Evolutionary conservation across 2,329 filamentous ascomycete genomes (phyloP).

Genomic region (Claviceps humidiphila): DNA sequence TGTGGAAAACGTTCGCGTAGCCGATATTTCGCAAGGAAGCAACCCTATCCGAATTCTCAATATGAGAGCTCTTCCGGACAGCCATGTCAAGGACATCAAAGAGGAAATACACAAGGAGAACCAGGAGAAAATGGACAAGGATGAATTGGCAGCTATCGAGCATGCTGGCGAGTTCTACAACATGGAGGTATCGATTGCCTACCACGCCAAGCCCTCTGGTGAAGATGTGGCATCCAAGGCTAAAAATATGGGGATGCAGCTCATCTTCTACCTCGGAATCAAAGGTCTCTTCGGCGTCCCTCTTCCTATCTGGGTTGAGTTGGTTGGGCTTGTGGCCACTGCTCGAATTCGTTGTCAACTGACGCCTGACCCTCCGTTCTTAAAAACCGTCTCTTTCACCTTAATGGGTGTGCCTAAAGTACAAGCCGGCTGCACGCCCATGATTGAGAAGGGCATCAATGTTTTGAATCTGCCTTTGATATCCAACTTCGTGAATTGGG

Average conservation of each 20-base stretch:
- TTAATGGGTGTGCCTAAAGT: slow-evolving; percentile 90
- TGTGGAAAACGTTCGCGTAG: slow-evolving; percentile 88
- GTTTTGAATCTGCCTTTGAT: slow-evolving; percentile 85
- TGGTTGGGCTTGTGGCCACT: slow-evolving; percentile 83
- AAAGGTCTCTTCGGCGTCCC: slow-evolving; percentile 83
- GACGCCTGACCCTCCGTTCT: slow-evolving; percentile 79
- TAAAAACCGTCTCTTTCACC: slow-evolving; percentile 85
- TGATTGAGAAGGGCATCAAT: slow-evolving; percentile 84
- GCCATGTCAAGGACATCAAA: slow-evolving; percentile 69
- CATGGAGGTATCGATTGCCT: slow-evolving; percentile 78
- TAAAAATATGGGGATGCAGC: slow-evolving; percentile 91
- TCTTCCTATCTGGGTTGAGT: slow-evolving; percentile 75
- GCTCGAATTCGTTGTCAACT: slow-evolving; percentile 72
- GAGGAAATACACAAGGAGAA: slow-evolving; percentile 68
- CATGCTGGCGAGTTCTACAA: slow-evolving; percentile 91
- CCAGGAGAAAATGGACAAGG: slow-evolving; percentile 66
- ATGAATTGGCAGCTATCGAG: slow-evolving; percentile 79
- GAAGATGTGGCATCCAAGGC: slow-evolving; percentile 65
- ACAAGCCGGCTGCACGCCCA: slow-evolving; percentile 77
- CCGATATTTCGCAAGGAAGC: slow-evolving; percentile 85
- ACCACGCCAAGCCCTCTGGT: slow-evolving; percentile 69
- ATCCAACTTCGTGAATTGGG: slow-evolving; percentile 93
- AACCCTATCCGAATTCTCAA: slow-evolving; percentile 84
- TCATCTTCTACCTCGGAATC: slow-evolving; percentile 86
- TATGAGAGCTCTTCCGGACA: slow-evolving; percentile 67